These are phyloP conservation scores for Beauveria pseudobassiana DNA, from an alignment of 2,329 filamentous ascomycete species.

Conservation along the genomic window DNA sequence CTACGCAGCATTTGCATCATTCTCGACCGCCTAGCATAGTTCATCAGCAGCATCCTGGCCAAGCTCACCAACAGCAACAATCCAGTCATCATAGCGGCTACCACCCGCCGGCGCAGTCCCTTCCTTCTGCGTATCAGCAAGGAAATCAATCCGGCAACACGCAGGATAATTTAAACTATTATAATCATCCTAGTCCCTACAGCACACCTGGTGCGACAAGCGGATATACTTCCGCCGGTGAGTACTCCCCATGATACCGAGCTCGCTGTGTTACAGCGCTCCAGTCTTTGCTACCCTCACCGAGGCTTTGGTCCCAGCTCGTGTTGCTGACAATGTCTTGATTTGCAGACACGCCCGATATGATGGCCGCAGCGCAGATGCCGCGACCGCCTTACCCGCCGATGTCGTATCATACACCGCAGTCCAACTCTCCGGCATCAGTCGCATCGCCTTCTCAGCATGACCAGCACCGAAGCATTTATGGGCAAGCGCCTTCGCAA, in stretches of 20 bases:
- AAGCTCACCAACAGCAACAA: slow-evolving; percentile 50
- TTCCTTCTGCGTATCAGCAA: slow-evolving; percentile 61
- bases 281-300: background rate
- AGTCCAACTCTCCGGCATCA: slow-evolving; percentile 90
- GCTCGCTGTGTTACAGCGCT: background rate
- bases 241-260: slow-evolving; percentile 28
- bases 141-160: slow-evolving; percentile 53
- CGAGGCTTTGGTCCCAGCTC: background rate
- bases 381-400: slow-evolving; percentile 77
- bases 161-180: slow-evolving; percentile 64
- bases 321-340: background rate
- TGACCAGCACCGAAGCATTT: slow-evolving; percentile 83
- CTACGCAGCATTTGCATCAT: slow-evolving; percentile 60
- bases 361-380: slow-evolving; percentile 61
- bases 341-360: slow-evolving; percentile 49
- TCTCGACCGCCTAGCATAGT: slow-evolving; percentile 65
- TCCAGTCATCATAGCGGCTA: slow-evolving; percentile 58
- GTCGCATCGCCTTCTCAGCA: slow-evolving; percentile 84
- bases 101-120: slow-evolving; percentile 53
- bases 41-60: slow-evolving; percentile 64
- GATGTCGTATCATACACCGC: slow-evolving; percentile 85
- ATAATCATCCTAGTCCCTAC: slow-evolving; percentile 74
- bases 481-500: slow-evolving; percentile 70
- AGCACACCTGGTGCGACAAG: slow-evolving; percentile 73
- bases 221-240: slow-evolving; percentile 83